Evolutionary conservation across 78 protist species (phyloP).

Genomic region (Dictyostelium brefeldianum): DNA sequence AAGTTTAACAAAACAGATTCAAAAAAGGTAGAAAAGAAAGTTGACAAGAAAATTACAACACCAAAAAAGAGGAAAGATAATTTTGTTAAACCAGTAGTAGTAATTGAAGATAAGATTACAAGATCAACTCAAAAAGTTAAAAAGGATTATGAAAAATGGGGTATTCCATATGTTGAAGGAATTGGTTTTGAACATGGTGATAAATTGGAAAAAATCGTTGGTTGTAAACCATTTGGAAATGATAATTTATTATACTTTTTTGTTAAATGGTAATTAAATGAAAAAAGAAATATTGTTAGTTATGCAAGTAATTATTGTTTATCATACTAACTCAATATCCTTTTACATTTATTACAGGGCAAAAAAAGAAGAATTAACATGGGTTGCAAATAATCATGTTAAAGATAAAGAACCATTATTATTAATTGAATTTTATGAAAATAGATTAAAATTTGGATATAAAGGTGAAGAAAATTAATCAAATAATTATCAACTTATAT

Average conservation of each 20-base stretch:
- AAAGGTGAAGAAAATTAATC: not conserved
- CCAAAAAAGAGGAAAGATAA: too few species aligned
- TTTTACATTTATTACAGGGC: too few species aligned
- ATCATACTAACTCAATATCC: too few species aligned
- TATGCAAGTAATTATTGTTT: too few species aligned
- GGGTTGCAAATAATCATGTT: not conserved
- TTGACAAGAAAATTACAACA: too few species aligned
- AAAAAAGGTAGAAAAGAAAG: not conserved
- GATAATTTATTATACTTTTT: not conserved
- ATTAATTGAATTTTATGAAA: conserved; percentile 26
- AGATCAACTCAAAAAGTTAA: not conserved
- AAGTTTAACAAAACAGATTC: not conserved
- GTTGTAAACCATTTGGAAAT: conserved; percentile 16
- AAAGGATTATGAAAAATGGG: not conserved
- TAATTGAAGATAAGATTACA: too few species aligned
- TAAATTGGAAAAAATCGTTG: not conserved
- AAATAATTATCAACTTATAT: too few species aligned
- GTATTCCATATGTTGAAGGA: not conserved
- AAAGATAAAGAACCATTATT: conserved; percentile 1
- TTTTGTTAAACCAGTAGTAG: too few species aligned
- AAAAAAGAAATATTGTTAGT: too few species aligned
- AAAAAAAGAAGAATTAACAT: not conserved
- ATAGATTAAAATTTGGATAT: not conserved
- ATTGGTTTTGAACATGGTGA: conserved; percentile 21
- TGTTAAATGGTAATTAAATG: conserved; percentile 11